These are phyloP conservation scores for Umbelopsis isabellina DNA, from an alignment of 192 early-diverging fungal genomes.

Conservation along the genomic window DNA sequence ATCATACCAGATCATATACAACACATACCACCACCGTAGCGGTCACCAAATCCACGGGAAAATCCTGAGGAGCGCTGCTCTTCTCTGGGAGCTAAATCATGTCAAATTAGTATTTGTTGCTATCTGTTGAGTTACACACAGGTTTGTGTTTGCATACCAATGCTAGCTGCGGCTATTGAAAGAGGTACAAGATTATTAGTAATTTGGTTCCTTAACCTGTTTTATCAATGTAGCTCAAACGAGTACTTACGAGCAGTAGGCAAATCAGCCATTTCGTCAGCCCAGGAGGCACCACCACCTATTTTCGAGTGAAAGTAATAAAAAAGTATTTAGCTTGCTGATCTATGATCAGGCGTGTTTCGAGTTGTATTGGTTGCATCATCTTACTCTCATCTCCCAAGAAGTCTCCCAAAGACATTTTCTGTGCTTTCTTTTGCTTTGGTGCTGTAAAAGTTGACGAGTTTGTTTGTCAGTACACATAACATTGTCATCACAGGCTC, in stretches of 20 bases:
- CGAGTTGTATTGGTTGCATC: neutral
- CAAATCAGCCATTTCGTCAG: slow-evolving; percentile 89
- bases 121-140: neutral
- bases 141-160: slow-evolving; percentile 25
- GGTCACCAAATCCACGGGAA: slow-evolving; percentile 28
- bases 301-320: slow-evolving; percentile 7
- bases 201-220: neutral
- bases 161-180: slow-evolving; percentile 16
- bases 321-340: neutral
- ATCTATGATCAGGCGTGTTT: neutral
- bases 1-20: neutral
- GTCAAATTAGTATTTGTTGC: slow-evolving; percentile 17
- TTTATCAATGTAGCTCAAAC: slow-evolving; percentile 16
- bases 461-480: neutral
- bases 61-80: slow-evolving; percentile 22
- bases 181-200: neutral
- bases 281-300: slow-evolving; percentile 81
- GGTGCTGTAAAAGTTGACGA: slow-evolving; percentile 19
- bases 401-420: slow-evolving; percentile 88
- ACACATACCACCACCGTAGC: slow-evolving; percentile 18
- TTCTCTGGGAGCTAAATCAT: neutral
- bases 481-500: neutral
- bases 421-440: slow-evolving; percentile 82
- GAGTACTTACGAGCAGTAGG: slow-evolving; percentile 80
- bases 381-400: slow-evolving; percentile 67